Base-by-base conservation (phyloP, 306 rosid genomes). In the Gleditsia sinensis region DNA sequence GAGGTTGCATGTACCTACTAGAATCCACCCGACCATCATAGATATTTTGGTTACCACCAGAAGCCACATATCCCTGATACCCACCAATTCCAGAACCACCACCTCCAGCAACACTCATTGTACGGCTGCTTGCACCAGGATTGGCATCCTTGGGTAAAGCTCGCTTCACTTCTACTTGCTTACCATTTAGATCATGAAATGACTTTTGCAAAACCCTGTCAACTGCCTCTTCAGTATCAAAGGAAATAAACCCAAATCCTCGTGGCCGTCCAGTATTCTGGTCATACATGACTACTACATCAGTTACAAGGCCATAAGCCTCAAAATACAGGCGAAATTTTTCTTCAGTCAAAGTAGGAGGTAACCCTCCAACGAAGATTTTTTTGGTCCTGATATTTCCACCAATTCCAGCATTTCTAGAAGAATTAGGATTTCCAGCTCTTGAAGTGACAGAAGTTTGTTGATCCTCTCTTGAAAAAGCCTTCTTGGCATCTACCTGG, bases 71-170 rank as follows among this genome's bases (percentile, higher is more conserved):
- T 17, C 94, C 90, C 49, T 83, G 96, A 80, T 89, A 93, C 73
- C 94, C 96, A 67, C 92, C 91, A 42, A 65, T 71, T 30, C 86
- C 88, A 66, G 75, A 81, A 65, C 88, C 86, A 37, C 92, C 91
- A 42, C 61, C 68, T 30, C 86, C 88, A 66, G 75, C 83, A 65
- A 87, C 86, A 37, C 95, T 89, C 95, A 83, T 80, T 59, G 82
- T 46, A 16, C 96, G 94, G 76, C 94, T 82, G 81, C 92, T 92
- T 59, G 92, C 86, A 76, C 98, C 92, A 43, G 96, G 96, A 78
- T 94, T 94, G 51, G 97, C 90, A 80, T 94, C 98, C 80, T 94
- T 94, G 27, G 98, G 98, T 80, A 94, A 97, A 32, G 98, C 98
- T 64, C 98, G 92, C 88, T 94, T 94, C 64, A 94, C 98, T 79